These are phyloP conservation scores for Erodium moschatum DNA, from an alignment of 441 rosid species.

Conservation along the genomic window DNA sequence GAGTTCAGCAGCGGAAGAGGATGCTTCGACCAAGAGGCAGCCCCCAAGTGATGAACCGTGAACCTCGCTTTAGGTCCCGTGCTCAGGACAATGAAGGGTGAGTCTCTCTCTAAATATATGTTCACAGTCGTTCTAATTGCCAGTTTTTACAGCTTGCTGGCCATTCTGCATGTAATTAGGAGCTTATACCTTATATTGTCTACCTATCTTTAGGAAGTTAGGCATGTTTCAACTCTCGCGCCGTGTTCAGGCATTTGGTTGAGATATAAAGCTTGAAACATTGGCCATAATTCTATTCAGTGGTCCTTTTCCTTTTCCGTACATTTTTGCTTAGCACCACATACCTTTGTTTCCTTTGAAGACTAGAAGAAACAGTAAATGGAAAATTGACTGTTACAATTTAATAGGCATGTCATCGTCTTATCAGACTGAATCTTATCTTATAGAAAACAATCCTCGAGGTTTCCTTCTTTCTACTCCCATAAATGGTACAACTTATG, in stretches of 20 bases:
- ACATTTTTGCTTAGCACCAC: background rate
- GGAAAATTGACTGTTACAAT: background rate
- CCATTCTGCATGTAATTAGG: background rate
- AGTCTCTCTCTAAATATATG: slow-evolving; percentile 20
- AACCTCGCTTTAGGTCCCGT: slow-evolving; percentile 52
- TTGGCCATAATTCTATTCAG: background rate
- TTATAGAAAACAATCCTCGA: background rate
- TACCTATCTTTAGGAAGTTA: background rate
- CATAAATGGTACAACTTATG: background rate
- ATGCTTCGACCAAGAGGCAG: slow-evolving; percentile 95
- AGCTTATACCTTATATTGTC: background rate
- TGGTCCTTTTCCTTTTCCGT: background rate
- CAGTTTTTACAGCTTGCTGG: slow-evolving; percentile 8
- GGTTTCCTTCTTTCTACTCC: background rate
- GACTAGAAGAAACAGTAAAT: no score
- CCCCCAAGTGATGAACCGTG: slow-evolving; percentile 67
- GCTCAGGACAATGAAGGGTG: slow-evolving; percentile 83
- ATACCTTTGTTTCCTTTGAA: background rate
- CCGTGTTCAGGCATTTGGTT: background rate
- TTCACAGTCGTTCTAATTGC: slow-evolving; percentile 15
- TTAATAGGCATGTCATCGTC: background rate
- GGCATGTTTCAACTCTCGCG: background rate
- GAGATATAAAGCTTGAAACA: background rate
- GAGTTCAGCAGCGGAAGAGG: slow-evolving; percentile 90
- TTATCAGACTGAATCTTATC: background rate